phyloP scores from a whole-genome alignment of 2,329 filamentous ascomycete species.

The Monosporascus sp. region DNA sequence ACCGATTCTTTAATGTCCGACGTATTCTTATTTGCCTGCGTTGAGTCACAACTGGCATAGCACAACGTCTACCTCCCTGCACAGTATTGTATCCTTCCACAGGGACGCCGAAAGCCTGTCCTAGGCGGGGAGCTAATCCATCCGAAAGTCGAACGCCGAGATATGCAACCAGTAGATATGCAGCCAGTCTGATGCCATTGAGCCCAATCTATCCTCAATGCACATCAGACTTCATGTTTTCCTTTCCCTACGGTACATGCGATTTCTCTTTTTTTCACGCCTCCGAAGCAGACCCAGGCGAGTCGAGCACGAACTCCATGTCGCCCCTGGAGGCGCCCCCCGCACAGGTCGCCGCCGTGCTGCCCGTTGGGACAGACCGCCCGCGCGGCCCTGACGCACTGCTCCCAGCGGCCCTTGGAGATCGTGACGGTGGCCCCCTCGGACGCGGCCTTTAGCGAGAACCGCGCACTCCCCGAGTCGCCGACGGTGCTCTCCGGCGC shows the following conservation, averaged over 20 bases:
- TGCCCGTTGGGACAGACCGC: slow-evolving; percentile 46
- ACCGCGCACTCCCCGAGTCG: slow-evolving; percentile 40
- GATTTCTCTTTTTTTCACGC: background rate
- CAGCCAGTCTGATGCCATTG: no score
- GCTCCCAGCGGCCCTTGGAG: slow-evolving; percentile 47
- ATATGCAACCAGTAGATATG: no score
- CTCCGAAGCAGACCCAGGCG: slow-evolving; percentile 11
- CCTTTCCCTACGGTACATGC: background rate
- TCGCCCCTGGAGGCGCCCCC: slow-evolving; percentile 43
- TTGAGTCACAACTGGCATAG: no score
- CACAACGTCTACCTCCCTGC: no score
- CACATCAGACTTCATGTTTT: background rate
- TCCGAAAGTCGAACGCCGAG: no score
- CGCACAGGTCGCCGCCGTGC: slow-evolving; percentile 39
- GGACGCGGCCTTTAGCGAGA: slow-evolving; percentile 37
- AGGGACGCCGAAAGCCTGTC: no score
- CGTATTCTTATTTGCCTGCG: no score
- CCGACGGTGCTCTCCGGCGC: slow-evolving; percentile 38
- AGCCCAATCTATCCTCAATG: no score
- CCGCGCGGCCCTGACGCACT: slow-evolving; percentile 47
- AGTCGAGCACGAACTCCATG: slow-evolving; percentile 36
- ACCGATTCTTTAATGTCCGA: no score
- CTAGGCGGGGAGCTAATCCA: no score
- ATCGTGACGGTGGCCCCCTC: slow-evolving; percentile 45
- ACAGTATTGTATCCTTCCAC: no score